Conservation (phyloP, 2,329 filamentous ascomycete species). For the Allantophomopsis cytisporea region DNA sequence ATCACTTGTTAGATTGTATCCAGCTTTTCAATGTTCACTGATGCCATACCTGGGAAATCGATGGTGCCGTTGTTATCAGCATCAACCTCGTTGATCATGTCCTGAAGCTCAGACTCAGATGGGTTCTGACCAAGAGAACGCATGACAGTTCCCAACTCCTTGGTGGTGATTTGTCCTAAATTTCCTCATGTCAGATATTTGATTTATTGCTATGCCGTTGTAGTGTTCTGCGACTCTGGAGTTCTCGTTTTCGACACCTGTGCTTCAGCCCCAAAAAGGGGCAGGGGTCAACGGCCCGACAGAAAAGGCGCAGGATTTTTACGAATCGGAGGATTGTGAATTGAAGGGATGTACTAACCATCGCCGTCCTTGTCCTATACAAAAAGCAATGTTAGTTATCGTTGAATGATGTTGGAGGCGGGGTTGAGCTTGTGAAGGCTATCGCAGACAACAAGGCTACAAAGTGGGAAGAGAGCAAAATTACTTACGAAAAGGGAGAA, state of each 20-base stretch:
- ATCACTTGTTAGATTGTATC: background rate
- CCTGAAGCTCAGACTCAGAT: constrained; percentile 78
- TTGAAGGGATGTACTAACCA: constrained; percentile 44
- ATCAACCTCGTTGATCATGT: constrained; percentile 92
- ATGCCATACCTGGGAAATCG: constrained; percentile 66
- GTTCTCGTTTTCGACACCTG: no score
- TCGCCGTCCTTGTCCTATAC: constrained; percentile 77
- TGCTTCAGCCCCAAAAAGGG: no score
- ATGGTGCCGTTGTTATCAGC: constrained; percentile 89
- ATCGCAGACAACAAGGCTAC: constrained; percentile 2
- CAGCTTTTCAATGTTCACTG: background rate
- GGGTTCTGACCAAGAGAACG: constrained; percentile 82
- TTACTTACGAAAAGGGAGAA: constrained; percentile 97
- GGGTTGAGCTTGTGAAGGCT: no score
- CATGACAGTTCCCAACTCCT: constrained; percentile 84
- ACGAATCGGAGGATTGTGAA: background rate
- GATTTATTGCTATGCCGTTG: background rate
- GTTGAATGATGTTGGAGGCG: no score
- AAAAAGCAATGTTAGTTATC: background rate
- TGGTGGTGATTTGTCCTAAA: constrained; percentile 79
- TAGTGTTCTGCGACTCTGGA: no score
- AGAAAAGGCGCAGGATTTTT: no score
- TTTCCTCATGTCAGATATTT: constrained; percentile 7
- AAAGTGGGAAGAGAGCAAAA: constrained; percentile 3
- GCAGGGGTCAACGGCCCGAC: no score